Evolutionary conservation across 768 basidiomycete species (phyloP).

Genomic region (Mycena vulgaris): DNA sequence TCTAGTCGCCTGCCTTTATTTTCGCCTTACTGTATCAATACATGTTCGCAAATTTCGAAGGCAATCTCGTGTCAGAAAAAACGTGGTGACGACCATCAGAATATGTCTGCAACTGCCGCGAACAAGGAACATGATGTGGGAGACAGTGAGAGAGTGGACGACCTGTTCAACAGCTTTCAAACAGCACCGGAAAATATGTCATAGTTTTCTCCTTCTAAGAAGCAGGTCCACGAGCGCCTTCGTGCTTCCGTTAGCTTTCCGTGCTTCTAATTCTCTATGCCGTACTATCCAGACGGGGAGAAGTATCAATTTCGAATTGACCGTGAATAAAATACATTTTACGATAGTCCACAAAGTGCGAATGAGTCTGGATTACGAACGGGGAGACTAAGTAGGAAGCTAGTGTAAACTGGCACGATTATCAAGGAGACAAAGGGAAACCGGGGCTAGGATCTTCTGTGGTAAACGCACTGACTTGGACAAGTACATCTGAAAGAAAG

Average conservation of each 20-base stretch:
- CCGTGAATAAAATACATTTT: constrained; percentile 13
- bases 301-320: not conserved
- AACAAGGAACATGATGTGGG: constrained; percentile 11
- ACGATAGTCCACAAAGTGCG: not conserved
- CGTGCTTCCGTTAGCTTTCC: constrained; percentile 13
- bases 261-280: constrained; percentile 30
- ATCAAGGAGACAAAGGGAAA: not conserved
- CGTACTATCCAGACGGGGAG: not conserved
- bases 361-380: constrained; percentile 1
- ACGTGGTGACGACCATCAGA: constrained; percentile 35
- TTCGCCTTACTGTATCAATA: constrained; percentile 17
- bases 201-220: not conserved
- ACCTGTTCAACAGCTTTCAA: constrained; percentile 26
- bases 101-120: constrained; percentile 1
- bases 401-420: not conserved
- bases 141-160: not conserved
- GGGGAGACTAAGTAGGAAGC: not conserved
- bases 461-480: not conserved
- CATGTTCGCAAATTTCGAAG: constrained; percentile 13
- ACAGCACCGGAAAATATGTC: not conserved
- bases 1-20: constrained; percentile 54
- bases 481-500: constrained; percentile 20
- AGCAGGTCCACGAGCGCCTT: no score
- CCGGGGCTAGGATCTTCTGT: constrained; percentile 10
- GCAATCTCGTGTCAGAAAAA: constrained; percentile 21